phyloP scores from a whole-genome alignment of 768 basidiomycete genomes.

The Pholiota microspora region DNA sequence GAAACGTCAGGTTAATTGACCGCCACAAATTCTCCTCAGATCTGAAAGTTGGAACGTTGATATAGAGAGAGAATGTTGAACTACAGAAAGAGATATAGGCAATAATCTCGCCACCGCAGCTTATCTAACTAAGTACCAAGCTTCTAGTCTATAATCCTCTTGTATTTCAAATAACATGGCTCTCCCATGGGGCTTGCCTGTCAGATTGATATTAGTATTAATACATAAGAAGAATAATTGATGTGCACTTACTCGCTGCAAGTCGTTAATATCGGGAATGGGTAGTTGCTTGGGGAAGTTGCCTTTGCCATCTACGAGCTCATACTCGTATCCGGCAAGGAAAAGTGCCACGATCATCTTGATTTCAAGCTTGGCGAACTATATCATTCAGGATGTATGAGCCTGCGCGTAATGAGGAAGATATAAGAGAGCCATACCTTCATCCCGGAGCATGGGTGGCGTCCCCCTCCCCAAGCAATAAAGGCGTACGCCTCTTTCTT shows the following conservation, averaged over 20 bases:
- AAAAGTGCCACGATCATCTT: slow-evolving; percentile 34
- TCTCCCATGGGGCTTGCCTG: slow-evolving; percentile 27
- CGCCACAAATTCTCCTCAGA: too few relatives aligned
- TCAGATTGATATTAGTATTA: not conserved
- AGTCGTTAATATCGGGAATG: slow-evolving; percentile 30
- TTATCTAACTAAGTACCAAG: slow-evolving; percentile 4
- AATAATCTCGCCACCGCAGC: too few relatives aligned
- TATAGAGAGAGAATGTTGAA: too few relatives aligned
- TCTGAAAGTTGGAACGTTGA: too few relatives aligned
- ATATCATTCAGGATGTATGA: not conserved
- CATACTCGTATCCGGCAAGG: slow-evolving; percentile 31
- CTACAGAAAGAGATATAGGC: too few relatives aligned
- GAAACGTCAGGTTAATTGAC: too few relatives aligned
- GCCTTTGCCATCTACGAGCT: slow-evolving; percentile 31
- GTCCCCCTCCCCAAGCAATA: slow-evolving; percentile 27
- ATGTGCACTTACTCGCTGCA: slow-evolving; percentile 16
- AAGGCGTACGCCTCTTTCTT: slow-evolving; percentile 17
- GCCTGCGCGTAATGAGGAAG: too few relatives aligned
- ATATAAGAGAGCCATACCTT: slow-evolving; percentile 9
- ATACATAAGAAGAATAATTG: not conserved
- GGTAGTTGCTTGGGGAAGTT: slow-evolving; percentile 24
- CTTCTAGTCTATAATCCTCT: slow-evolving; percentile 17
- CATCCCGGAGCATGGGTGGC: slow-evolving; percentile 39
- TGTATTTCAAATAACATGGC: slow-evolving; percentile 27
- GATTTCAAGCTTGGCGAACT: slow-evolving; percentile 36